A percentile compares a stretch with the other conserved stretches of the same genome.
Evolutionary conservation across 2,329 filamentous ascomycete genomes (phyloP).

Genomic region (Cytospora piceicola): DNA sequence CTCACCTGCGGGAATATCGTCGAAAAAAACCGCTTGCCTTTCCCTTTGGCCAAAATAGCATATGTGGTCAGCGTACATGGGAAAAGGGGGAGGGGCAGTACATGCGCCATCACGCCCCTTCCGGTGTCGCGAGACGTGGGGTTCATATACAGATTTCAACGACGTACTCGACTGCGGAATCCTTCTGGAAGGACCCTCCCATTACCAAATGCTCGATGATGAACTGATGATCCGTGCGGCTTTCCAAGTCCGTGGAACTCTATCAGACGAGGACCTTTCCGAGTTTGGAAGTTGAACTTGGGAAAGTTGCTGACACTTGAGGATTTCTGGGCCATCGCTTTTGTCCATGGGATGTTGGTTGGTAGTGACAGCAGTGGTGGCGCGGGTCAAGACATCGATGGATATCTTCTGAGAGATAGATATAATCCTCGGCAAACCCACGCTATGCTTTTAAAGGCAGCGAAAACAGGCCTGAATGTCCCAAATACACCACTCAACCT

Average conservation of each 20-base stretch:
- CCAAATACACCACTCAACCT: not conserved
- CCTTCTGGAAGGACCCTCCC: not conserved
- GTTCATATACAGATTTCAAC: not conserved
- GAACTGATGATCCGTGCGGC: constrained; percentile 19
- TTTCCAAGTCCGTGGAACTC: constrained; percentile 7
- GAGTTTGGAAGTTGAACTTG: not conserved
- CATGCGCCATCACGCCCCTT: not conserved
- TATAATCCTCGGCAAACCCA: too few relatives aligned
- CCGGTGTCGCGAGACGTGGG: not conserved
- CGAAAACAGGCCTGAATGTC: too few relatives aligned
- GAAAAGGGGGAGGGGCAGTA: not conserved
- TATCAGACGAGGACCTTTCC: not conserved
- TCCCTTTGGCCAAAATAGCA: not conserved
- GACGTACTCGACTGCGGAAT: not conserved
- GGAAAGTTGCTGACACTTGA: not conserved
- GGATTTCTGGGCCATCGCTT: not conserved
- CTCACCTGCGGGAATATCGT: not conserved
- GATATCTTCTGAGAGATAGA: too few relatives aligned
- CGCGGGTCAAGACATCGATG: too few relatives aligned
- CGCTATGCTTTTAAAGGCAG: too few relatives aligned
- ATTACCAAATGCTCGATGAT: not conserved
- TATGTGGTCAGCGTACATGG: not conserved
- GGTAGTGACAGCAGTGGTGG: too few relatives aligned
- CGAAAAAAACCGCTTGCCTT: not conserved
- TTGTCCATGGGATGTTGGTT: too few relatives aligned